phyloP scores from a whole-genome alignment of 208 protist genomes.

The Trypanosoma melophagium region DNA sequence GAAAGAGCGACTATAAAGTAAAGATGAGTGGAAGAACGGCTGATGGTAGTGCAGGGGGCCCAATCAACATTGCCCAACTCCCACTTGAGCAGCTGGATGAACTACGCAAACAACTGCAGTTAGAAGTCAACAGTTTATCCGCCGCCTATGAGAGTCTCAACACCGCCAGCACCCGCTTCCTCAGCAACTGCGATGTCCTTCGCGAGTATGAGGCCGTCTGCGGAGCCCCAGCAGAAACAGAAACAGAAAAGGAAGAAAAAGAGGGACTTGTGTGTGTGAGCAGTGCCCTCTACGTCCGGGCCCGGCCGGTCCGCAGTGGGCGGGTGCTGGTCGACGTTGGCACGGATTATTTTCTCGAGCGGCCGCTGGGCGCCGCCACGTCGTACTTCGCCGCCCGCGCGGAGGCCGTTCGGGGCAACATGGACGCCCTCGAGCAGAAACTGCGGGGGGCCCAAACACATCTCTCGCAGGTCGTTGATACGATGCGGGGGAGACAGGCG shows the following conservation, averaged over 20 bases:
- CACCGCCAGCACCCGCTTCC: constrained; percentile 69
- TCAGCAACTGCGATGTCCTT: constrained; percentile 73
- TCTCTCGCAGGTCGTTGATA: constrained; percentile 78
- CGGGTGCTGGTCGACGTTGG: constrained; percentile 85
- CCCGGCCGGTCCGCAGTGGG: constrained; percentile 64
- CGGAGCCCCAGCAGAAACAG: not conserved
- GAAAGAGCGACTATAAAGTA: not conserved
- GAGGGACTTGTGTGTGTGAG: constrained; percentile 84
- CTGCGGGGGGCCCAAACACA: constrained; percentile 79
- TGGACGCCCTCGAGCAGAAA: constrained; percentile 72
- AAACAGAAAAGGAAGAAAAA: constrained; percentile 15
- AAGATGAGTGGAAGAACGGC: constrained; percentile 12
- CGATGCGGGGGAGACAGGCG: constrained; percentile 57
- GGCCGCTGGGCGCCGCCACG: constrained; percentile 66
- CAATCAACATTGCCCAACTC: constrained; percentile 74
- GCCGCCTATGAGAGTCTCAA: constrained; percentile 79
- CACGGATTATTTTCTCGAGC: constrained; percentile 86
- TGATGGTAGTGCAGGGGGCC: not conserved
- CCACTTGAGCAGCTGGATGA: constrained; percentile 85
- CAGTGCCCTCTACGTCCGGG: constrained; percentile 74
- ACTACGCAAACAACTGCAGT: constrained; percentile 86
- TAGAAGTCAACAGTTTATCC: constrained; percentile 73
- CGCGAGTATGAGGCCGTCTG: constrained; percentile 65
- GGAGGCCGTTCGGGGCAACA: constrained; percentile 79
- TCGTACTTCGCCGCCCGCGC: constrained; percentile 72